Percentiles rank a stretch among this genome's conserved stretches.
Conservation (phyloP, 768 basidiomycete species). For the Calocybe gangraenosa region DNA sequence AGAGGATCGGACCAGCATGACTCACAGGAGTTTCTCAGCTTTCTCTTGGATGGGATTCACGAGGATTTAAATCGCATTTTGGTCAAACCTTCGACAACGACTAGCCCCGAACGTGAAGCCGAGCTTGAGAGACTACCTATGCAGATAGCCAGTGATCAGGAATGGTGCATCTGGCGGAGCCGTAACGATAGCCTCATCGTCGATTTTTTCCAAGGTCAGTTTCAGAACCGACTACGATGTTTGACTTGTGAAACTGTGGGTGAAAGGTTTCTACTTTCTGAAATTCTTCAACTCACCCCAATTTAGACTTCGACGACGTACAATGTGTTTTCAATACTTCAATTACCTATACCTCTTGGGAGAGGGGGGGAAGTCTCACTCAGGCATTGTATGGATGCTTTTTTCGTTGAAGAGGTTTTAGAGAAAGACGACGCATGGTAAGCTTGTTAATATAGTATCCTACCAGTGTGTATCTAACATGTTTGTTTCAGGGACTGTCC, state of each 20-base stretch:
- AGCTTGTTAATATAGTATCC: constrained; percentile 16
- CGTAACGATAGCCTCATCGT: constrained; percentile 93
- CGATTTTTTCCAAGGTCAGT: constrained; percentile 97
- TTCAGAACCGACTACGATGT: constrained; percentile 85
- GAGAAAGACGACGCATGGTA: constrained; percentile 95
- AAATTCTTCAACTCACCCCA: background rate
- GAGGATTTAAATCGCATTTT: constrained; percentile 86
- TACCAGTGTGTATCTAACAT: background rate
- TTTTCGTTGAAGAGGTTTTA: constrained; percentile 86
- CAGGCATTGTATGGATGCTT: constrained; percentile 80
- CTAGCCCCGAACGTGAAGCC: constrained; percentile 78
- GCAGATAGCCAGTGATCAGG: constrained; percentile 86
- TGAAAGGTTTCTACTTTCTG: constrained; percentile 6
- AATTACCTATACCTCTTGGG: constrained; percentile 78
- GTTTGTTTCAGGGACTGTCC: constrained; percentile 80
- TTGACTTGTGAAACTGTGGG: constrained; percentile 83
- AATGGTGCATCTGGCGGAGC: constrained; percentile 88
- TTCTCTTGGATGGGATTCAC: constrained; percentile 89
- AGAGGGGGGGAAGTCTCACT: constrained; percentile 64
- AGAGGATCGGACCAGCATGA: constrained; percentile 91
- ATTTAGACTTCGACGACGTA: constrained; percentile 93
- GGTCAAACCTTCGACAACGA: constrained; percentile 57
- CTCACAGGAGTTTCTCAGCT: constrained; percentile 94
- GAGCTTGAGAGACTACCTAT: constrained; percentile 84
- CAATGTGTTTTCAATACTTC: constrained; percentile 93